Evolutionary conservation across 352 stramenopile genomes (phyloP).

Genomic region (Pythium oligandrum): DNA sequence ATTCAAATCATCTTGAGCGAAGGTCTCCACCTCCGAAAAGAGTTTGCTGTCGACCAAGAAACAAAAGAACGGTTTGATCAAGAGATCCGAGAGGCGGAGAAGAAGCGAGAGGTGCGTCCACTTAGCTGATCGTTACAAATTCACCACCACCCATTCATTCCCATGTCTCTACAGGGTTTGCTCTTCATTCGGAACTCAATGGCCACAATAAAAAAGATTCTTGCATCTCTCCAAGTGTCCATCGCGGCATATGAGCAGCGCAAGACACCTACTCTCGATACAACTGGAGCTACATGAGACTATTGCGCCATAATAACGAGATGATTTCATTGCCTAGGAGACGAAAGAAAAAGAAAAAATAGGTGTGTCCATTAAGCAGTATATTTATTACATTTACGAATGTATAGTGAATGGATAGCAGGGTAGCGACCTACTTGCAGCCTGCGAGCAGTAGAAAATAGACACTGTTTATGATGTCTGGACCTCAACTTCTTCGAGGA

Average conservation of each 20-base stretch:
- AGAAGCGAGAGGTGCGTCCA: constrained; percentile 14
- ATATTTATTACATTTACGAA: too few species aligned
- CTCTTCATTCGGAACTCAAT: constrained; percentile 14
- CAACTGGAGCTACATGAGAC: too few species aligned
- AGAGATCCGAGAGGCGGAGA: constrained; percentile 1
- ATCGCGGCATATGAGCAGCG: constrained; percentile 13
- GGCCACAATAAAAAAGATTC: constrained; percentile 16
- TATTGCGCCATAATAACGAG: too few species aligned
- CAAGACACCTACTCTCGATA: too few species aligned
- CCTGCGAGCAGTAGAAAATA: too few species aligned
- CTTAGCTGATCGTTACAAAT: neutral
- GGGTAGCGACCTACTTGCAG: too few species aligned
- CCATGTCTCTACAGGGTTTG: constrained; percentile 8
- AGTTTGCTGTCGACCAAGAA: constrained; percentile 11
- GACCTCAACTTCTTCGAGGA: constrained; percentile 1
- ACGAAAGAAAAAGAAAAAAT: too few species aligned
- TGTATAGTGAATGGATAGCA: too few species aligned
- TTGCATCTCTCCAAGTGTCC: constrained; percentile 11
- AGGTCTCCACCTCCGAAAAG: constrained; percentile 12
- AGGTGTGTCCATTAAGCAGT: too few species aligned
- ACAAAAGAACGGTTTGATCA: constrained; percentile 1
- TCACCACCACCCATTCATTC: neutral
- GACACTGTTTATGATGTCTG: too few species aligned
- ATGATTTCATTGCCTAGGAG: too few species aligned
- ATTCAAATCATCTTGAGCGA: constrained; percentile 19